phyloP scores from a whole-genome alignment of 768 basidiomycete species.

The Tricholoma hemisulphureum region DNA sequence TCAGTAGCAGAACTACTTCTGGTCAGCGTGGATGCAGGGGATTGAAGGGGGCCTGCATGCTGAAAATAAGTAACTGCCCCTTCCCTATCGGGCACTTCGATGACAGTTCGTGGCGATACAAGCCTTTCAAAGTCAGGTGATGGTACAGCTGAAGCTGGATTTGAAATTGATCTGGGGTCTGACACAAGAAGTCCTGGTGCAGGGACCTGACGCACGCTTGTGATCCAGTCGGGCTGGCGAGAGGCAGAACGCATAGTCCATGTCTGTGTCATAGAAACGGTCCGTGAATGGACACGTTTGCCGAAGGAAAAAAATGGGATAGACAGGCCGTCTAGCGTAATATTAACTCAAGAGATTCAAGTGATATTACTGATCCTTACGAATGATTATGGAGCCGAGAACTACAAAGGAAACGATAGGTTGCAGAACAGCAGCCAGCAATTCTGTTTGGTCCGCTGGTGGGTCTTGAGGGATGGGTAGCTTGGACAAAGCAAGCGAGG shows the following conservation, averaged over 20 bases:
- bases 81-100: slow-evolving; percentile 85
- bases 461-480: slow-evolving; percentile 59
- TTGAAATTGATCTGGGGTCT: not conserved
- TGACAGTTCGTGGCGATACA: slow-evolving; percentile 69
- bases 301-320: slow-evolving; percentile 18
- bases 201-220: slow-evolving; percentile 55
- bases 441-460: slow-evolving; percentile 65
- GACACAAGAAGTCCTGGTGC: not conserved
- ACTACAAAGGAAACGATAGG: slow-evolving; percentile 90
- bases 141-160: slow-evolving; percentile 33
- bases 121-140: slow-evolving; percentile 53
- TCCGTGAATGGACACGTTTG: slow-evolving; percentile 9
- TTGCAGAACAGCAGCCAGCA: slow-evolving; percentile 69
- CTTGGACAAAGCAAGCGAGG: slow-evolving; percentile 64
- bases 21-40: not conserved
- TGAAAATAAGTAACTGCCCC: slow-evolving; percentile 79
- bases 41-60: not conserved
- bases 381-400: slow-evolving; percentile 79
- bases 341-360: not conserved
- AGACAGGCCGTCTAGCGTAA: not conserved
- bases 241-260: slow-evolving; percentile 4
- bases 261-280: slow-evolving; percentile 11
- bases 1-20: not conserved
- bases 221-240: slow-evolving; percentile 36
- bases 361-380: slow-evolving; percentile 32